phyloP scores from a whole-genome alignment of 2,329 filamentous ascomycete genomes.

The Alternaria ventricosa region DNA sequence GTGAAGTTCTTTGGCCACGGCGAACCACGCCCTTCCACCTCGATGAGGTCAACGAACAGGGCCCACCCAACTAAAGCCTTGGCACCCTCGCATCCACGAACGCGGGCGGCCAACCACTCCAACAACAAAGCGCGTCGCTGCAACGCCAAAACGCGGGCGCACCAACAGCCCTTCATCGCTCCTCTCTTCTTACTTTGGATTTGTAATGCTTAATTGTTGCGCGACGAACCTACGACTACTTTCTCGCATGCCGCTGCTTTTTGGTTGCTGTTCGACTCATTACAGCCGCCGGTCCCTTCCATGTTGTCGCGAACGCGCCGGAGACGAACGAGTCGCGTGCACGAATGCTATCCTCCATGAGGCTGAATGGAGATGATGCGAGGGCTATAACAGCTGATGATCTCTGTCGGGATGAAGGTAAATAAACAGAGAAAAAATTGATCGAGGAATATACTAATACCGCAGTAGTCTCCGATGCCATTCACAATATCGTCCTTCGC shows the following conservation, averaged over 20 bases:
- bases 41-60: constrained; percentile 19
- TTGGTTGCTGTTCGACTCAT: constrained; percentile 5
- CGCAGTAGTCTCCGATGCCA: constrained; percentile 72
- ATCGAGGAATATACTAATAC: constrained; percentile 10
- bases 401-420: background rate
- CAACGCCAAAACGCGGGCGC: constrained; percentile 13
- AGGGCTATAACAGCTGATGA: constrained; percentile 49
- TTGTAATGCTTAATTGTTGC: constrained; percentile 35
- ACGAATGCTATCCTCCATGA: constrained; percentile 54
- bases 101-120: constrained; percentile 25
- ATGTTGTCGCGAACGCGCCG: constrained; percentile 52
- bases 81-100: constrained; percentile 19
- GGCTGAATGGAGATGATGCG: constrained; percentile 44
- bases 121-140: constrained; percentile 40
- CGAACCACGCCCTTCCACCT: background rate
- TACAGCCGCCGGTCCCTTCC: constrained; percentile 21
- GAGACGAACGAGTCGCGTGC: constrained; percentile 42
- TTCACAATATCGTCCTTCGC: constrained; percentile 76
- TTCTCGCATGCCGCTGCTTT: constrained; percentile 6
- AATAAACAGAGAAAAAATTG: too few species aligned
- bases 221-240: constrained; percentile 3
- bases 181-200: constrained; percentile 18
- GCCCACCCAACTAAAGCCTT: constrained; percentile 21
- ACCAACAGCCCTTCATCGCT: constrained; percentile 4
- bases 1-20: background rate